These are phyloP conservation scores for Crithidia sp. DNA, from an alignment of 208 protist species.

Conservation along the genomic window DNA sequence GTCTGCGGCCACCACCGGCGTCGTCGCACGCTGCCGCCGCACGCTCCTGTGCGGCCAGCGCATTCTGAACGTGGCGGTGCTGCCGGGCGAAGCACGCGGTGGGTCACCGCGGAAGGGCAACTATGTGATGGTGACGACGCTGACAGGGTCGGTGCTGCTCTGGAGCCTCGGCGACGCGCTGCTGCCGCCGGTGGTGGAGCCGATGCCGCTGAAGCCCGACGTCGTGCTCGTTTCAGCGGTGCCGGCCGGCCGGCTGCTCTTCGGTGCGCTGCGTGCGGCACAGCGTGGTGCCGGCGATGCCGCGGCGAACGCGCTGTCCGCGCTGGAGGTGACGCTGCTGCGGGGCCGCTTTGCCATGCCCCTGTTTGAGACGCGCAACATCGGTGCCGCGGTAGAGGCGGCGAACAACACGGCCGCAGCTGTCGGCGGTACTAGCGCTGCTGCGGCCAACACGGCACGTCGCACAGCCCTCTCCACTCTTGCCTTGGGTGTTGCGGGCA, in stretches of 20 bases:
- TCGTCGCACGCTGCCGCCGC: conserved; percentile 56
- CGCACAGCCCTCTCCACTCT: conserved; percentile 21
- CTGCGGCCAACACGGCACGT: conserved; percentile 12
- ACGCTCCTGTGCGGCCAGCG: conserved; percentile 85
- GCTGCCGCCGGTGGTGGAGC: conserved; percentile 54
- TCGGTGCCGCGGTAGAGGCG: conserved; percentile 27
- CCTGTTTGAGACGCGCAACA: conserved; percentile 51
- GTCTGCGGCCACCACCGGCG: neutral
- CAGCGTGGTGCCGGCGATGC: neutral
- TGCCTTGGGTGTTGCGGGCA: conserved; percentile 18
- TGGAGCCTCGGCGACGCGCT: conserved; percentile 57
- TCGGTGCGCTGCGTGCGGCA: conserved; percentile 32
- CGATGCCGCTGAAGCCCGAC: conserved; percentile 56
- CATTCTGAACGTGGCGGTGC: conserved; percentile 67
- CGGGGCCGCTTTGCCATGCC: conserved; percentile 77
- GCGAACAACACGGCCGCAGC: neutral
- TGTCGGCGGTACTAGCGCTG: neutral
- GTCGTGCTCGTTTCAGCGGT: conserved; percentile 51
- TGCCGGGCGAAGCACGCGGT: conserved; percentile 10
- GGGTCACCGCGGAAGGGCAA: conserved; percentile 5
- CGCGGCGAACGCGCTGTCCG: conserved; percentile 6
- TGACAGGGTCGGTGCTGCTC: conserved; percentile 38
- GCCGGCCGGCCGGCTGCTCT: conserved; percentile 47
- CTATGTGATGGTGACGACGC: conserved; percentile 31
- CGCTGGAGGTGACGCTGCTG: conserved; percentile 51